phyloP scores from a whole-genome alignment of 2,329 filamentous ascomycete species.

The Thelonectria olida region DNA sequence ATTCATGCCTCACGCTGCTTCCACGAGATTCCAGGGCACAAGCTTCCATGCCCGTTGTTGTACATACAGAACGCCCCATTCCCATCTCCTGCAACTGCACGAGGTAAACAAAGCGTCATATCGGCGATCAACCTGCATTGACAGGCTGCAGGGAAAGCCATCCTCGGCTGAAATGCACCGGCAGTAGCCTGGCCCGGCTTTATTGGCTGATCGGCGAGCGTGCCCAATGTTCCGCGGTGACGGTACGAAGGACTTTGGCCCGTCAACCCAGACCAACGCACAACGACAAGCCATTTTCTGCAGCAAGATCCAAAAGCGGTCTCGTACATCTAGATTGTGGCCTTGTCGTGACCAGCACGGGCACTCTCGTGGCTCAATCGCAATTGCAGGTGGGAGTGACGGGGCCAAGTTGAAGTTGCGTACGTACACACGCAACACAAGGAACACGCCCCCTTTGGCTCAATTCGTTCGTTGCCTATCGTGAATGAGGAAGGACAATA shows the following conservation, averaged over 20 bases:
- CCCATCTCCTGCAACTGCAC: background rate
- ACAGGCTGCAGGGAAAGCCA: slow-evolving; percentile 22
- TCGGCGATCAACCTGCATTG: slow-evolving; percentile 23
- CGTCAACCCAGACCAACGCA: background rate
- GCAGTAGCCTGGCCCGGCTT: background rate
- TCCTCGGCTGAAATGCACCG: slow-evolving; percentile 6
- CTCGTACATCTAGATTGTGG: background rate
- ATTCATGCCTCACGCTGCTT: slow-evolving; percentile 3
- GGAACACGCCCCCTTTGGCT: too few relatives aligned
- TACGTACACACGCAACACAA: background rate
- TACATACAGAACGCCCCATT: background rate
- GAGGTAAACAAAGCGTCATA: background rate
- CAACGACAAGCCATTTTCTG: slow-evolving; percentile 1
- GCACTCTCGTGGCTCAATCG: background rate
- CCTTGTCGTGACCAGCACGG: background rate
- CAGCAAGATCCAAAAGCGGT: slow-evolving; percentile 13
- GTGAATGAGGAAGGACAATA: too few relatives aligned
- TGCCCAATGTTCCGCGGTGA: slow-evolving; percentile 21
- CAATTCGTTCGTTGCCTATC: background rate
- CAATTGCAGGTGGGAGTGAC: background rate
- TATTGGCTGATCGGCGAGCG: slow-evolving; percentile 21
- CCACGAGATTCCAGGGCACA: slow-evolving; percentile 12
- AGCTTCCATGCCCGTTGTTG: background rate
- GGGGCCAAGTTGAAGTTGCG: background rate
- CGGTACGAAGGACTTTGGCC: slow-evolving; percentile 17